Evolutionary conservation across 2,329 filamentous ascomycete species (phyloP), one percentile per base, ranked within the genome.

Genomic region (Claviceps maximensis): DNA sequence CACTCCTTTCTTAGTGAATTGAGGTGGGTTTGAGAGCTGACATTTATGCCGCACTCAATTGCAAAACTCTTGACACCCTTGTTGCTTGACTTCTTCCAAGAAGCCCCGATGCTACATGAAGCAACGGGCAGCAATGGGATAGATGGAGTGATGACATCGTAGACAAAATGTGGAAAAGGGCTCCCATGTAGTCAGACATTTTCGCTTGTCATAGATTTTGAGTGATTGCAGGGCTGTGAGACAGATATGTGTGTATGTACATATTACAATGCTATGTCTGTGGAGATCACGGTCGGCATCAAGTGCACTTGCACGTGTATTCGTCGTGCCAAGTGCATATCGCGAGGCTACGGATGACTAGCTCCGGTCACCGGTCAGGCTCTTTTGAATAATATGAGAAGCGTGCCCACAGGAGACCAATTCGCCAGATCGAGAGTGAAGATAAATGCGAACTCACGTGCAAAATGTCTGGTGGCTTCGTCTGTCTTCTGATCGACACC

Each of bases 341-440:
- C 41, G 25, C 31, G 41, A 50, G 42, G 52, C 52, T 21, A 44
- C 44, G 19, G 31, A 47, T 41, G 15, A 51, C 23, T 54, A 46
- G 33, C 41, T 40, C 47, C 33, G 23, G 36, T 13, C 5, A 38
- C 36, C 25, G 31, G n/a, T 21, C 8, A 40, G 29, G n/a, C 17
- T 47, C 21, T 17, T 31, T 47, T 21, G n/a, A 12, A 12, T 8
- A 42, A 42, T 41, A 41, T 4, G 40, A 42, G n/a, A 19, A 21
- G 40, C 40, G 12, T 42, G 40, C 36, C 7, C 36, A n/a, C 36
- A 38, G 5, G 8, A 38, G 7, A 5, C 36, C 36, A n/a, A n/a
- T 38, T 38, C 15, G 36, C 36, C 3, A 5, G 36, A 17, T n/a
- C 5, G 36, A 25, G 12, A 7, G 17, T 17, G 41, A 13, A 7